Evolutionary conservation across 2,329 filamentous ascomycete species (phyloP), one percentile per base, ranked within the genome.

Genomic region (Sporothrix inflata): DNA sequence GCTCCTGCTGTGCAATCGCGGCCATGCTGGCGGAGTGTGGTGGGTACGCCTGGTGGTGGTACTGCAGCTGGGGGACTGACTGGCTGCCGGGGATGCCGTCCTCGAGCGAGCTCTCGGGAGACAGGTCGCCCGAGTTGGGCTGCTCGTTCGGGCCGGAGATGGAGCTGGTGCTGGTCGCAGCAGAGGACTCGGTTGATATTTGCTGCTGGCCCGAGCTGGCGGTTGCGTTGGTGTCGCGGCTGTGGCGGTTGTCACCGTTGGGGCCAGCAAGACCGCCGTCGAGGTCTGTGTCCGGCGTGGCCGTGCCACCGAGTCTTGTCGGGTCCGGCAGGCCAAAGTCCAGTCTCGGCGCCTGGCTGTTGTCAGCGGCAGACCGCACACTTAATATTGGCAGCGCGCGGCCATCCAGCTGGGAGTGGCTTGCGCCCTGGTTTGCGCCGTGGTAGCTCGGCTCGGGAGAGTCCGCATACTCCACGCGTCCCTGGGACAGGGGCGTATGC

Each of bases 31-130:
- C 68, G 0, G 72, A 34, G 27, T 61, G 71, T 19, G 81, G 78
- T 74, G 84, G 76, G 77, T 82, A 83, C 1, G 84, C 79, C 67
- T 85, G 84, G 75, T 89, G 88, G 76, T 90, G 87, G 75, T 91
- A 90, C 77, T 90, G 88, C 71, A 90, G 84, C 74, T 85, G 85
- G 12, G 88, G 86, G 9, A 90, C 85, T 4, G 83, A 79, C 70
- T 83, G 81, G 74, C 79, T 82, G 71, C 80, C 82, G 6, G 81
- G 77, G 67, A 81, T 77, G 69, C 81, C 80, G 19, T 83, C 84
- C 55, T 87, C 85, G 34, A 84, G 80, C 7, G 86, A 88, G 76
- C 85, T 87, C 71, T 83, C 84, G 1, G 83, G 82, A 9, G 86
- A 88, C n/a, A 80, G 82, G 72, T 83, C 81, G 42, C 81, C 82